A percentile compares a stretch with the other conserved stretches of the same genome.
phyloP scores from a whole-genome alignment of 345 rosid genomes.

The Eucalyptus globulus region DNA sequence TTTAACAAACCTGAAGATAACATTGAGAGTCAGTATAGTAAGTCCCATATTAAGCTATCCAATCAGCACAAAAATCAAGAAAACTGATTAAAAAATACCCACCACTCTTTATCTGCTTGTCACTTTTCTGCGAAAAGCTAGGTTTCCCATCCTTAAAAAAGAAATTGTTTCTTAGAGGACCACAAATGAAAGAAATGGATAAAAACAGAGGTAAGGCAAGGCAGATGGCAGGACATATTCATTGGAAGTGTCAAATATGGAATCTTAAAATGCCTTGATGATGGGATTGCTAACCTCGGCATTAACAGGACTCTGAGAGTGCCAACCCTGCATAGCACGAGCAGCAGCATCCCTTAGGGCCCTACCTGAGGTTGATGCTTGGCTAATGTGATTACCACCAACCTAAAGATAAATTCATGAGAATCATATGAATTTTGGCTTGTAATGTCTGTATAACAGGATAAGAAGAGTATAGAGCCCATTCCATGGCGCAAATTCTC shows the following conservation, averaged over 20 bases:
- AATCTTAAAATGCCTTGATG: background rate
- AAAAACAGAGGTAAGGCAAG: background rate
- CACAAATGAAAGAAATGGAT: background rate
- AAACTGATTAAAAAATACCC: conserved; percentile 4
- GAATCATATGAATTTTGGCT: background rate
- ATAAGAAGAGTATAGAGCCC: background rate
- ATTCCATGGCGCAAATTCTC: background rate
- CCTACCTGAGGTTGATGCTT: conserved; percentile 42
- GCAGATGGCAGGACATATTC: background rate
- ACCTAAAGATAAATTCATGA: conserved; percentile 8
- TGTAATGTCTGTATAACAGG: background rate
- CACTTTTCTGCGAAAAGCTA: conserved; percentile 25
- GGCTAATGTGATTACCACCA: conserved; percentile 2
- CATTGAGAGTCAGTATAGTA: background rate
- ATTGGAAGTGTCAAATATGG: background rate
- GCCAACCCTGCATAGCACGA: conserved; percentile 77
- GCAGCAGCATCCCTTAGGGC: conserved; percentile 65
- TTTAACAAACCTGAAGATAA: conserved; percentile 28
- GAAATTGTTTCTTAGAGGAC: background rate
- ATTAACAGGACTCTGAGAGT: conserved; percentile 43
- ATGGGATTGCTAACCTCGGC: conserved; percentile 51
- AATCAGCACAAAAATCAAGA: background rate
- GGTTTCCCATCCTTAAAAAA: conserved; percentile 33
- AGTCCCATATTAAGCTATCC: background rate
- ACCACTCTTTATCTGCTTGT: conserved; percentile 36